phyloP scores from a whole-genome alignment of 2,329 filamentous ascomycete species.

The Didymella pinodella region DNA sequence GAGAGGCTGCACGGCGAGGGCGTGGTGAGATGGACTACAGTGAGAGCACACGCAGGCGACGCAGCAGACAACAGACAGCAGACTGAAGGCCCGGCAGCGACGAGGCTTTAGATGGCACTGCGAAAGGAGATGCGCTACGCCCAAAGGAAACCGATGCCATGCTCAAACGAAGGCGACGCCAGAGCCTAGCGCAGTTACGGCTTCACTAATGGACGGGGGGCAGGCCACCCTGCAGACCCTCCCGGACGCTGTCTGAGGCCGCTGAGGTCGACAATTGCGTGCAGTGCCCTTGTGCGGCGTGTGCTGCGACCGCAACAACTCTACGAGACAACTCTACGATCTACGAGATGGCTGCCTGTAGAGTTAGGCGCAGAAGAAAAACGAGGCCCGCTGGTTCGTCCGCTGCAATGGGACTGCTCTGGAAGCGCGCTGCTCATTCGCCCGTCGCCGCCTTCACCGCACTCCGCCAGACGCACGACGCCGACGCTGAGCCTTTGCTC shows the following conservation, averaged over 20 bases:
- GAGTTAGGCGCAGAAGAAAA: not conserved
- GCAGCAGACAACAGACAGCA: slow-evolving; percentile 2
- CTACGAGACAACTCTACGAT: not conserved
- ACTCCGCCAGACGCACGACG: slow-evolving; percentile 18
- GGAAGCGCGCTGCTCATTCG: slow-evolving; percentile 2
- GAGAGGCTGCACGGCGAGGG: not conserved
- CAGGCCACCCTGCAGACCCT: slow-evolving; percentile 32
- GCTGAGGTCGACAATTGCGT: slow-evolving; percentile 1
- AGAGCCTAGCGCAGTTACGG: slow-evolving; percentile 19
- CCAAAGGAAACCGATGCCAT: slow-evolving; percentile 16
- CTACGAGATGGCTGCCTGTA: not conserved
- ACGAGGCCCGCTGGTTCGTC: slow-evolving; percentile 26
- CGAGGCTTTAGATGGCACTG: slow-evolving; percentile 22
- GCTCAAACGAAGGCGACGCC: slow-evolving; percentile 31
- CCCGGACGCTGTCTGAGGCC: slow-evolving; percentile 21
- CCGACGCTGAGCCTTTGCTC: slow-evolving; percentile 16
- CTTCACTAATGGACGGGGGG: slow-evolving; percentile 18
- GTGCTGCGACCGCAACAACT: not conserved
- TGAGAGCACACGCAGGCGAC: not conserved
- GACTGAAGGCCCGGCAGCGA: slow-evolving; percentile 8
- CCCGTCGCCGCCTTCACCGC: slow-evolving; percentile 16
- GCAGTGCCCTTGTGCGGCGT: not conserved
- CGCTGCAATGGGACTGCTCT: slow-evolving; percentile 6
- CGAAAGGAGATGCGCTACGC: slow-evolving; percentile 29
- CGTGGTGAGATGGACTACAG: not conserved